phyloP scores from a whole-genome alignment of 2,329 filamentous ascomycete species.

The Sporothrix variecibatus region DNA sequence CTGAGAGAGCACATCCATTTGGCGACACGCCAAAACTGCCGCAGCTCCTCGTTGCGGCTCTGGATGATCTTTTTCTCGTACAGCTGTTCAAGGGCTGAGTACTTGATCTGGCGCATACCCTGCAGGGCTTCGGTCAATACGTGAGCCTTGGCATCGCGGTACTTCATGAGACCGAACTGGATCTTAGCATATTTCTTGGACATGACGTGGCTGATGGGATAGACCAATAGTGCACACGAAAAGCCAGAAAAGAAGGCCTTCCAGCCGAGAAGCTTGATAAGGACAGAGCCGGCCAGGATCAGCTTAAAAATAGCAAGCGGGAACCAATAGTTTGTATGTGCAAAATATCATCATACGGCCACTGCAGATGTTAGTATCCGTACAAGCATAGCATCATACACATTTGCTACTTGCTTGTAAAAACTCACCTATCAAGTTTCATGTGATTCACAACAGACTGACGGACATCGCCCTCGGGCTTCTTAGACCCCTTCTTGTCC shows the following conservation, averaged over 20 bases:
- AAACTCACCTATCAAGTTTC: slow-evolving; percentile 39
- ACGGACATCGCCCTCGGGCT: slow-evolving; percentile 34
- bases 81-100: slow-evolving; percentile 41
- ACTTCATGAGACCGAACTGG: slow-evolving; percentile 41
- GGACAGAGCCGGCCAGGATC: slow-evolving; percentile 37
- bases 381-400: no score
- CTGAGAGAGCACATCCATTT: slow-evolving; percentile 38
- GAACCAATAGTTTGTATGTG: slow-evolving; percentile 40
- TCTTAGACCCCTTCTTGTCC: slow-evolving; percentile 17
- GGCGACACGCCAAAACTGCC: slow-evolving; percentile 39
- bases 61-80: slow-evolving; percentile 41
- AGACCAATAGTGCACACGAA: slow-evolving; percentile 34
- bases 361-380: slow-evolving; percentile 28
- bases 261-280: slow-evolving; percentile 40
- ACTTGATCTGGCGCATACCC: slow-evolving; percentile 44
- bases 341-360: slow-evolving; percentile 39
- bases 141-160: slow-evolving; percentile 41
- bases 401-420: neutral
- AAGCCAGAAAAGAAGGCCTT: slow-evolving; percentile 38
- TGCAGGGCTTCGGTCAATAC: slow-evolving; percentile 41
- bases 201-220: slow-evolving; percentile 37
- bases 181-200: slow-evolving; percentile 38
- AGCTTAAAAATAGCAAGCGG: slow-evolving; percentile 41
- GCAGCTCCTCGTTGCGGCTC: slow-evolving; percentile 41
- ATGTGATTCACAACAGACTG: slow-evolving; percentile 43